phyloP scores from a whole-genome alignment of 768 basidiomycete species.

The Leccinum fibrillosum region DNA sequence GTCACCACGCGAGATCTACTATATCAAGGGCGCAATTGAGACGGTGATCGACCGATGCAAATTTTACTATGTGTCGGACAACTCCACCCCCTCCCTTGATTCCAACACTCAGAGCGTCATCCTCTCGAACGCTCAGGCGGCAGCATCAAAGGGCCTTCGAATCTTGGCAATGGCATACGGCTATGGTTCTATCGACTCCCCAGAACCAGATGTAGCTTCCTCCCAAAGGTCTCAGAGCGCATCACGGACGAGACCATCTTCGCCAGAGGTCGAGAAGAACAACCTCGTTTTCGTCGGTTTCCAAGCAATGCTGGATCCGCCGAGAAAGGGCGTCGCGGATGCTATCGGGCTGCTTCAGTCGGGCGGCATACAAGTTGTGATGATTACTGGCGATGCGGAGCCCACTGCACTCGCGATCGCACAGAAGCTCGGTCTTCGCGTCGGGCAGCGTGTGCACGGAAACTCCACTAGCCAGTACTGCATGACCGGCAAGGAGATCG shows the following conservation, averaged over 20 bases:
- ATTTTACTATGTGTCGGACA: conserved; percentile 86
- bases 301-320: conserved; percentile 94
- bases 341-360: conserved; percentile 76
- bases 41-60: conserved; percentile 81
- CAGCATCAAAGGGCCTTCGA: conserved; percentile 75
- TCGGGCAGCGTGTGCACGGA: conserved; percentile 44
- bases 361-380: conserved; percentile 93
- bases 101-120: conserved; percentile 64
- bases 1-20: conserved; percentile 68
- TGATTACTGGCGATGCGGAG: conserved; percentile 97
- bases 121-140: conserved; percentile 62
- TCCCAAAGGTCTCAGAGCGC: conserved; percentile 20
- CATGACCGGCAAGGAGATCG: conserved; percentile 81
- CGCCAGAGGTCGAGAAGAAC: conserved; percentile 35
- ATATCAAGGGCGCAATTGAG: conserved; percentile 92
- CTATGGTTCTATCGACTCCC: conserved; percentile 52
- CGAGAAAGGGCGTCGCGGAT: conserved; percentile 89
- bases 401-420: conserved; percentile 89
- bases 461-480: conserved; percentile 38
- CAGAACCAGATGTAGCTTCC: conserved; percentile 19
- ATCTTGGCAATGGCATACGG: conserved; percentile 94
- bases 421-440: conserved; percentile 74
- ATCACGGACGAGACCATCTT: conserved; percentile 27
- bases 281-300: conserved; percentile 90
- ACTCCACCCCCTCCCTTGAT: conserved; percentile 82